These are phyloP conservation scores for Epichloe coenophiala DNA, from an alignment of 2,329 filamentous ascomycete genomes.

Conservation along the genomic window DNA sequence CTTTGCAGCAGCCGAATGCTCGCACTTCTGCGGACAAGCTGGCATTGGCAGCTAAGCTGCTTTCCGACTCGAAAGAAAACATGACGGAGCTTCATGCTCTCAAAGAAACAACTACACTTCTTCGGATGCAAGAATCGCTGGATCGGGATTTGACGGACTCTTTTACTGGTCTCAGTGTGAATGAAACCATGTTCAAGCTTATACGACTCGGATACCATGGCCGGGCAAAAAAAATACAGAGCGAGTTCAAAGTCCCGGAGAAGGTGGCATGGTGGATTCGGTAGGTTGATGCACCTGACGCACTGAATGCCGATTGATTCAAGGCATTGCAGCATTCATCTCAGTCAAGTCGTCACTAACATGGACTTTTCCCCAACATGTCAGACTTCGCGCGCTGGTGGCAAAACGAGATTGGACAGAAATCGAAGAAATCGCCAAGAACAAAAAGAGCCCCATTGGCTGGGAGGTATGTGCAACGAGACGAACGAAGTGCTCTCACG, in stretches of 20 bases:
- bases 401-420: slow-evolving; percentile 86
- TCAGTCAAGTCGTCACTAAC: not conserved
- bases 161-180: slow-evolving; percentile 74
- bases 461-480: slow-evolving; percentile 61
- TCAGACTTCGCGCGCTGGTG: slow-evolving; percentile 70
- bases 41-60: slow-evolving; percentile 68
- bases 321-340: not conserved
- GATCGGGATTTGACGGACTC: slow-evolving; percentile 68
- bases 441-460: slow-evolving; percentile 79
- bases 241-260: slow-evolving; percentile 85
- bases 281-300: slow-evolving; percentile 23
- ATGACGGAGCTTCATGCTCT: slow-evolving; percentile 60
- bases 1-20: slow-evolving; percentile 57
- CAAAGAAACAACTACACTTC: slow-evolving; percentile 64
- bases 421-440: slow-evolving; percentile 70
- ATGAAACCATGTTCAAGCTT: slow-evolving; percentile 85
- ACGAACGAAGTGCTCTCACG: not conserved
- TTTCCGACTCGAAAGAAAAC: slow-evolving; percentile 72
- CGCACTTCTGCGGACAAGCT: slow-evolving; percentile 71
- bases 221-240: slow-evolving; percentile 77
- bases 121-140: slow-evolving; percentile 76
- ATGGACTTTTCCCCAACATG: not conserved
- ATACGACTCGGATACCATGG: slow-evolving; percentile 71
- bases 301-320: not conserved
- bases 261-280: slow-evolving; percentile 79